Evolutionary conservation across 2,329 filamentous ascomycete genomes (phyloP).

Genomic region (Xylariaceae sp.): DNA sequence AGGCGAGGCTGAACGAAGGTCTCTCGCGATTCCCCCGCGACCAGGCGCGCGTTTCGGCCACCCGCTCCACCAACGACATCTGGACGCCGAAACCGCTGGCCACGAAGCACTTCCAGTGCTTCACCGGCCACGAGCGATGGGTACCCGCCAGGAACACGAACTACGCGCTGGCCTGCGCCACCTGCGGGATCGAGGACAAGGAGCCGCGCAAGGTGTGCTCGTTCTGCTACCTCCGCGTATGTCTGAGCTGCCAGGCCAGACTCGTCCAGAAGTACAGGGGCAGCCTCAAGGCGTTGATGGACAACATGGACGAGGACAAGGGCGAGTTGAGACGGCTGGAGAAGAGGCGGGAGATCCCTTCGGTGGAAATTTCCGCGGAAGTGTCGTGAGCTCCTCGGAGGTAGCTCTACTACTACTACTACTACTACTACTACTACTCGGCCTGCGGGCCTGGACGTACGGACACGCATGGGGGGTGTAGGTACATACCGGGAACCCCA

Average conservation of each 20-base stretch:
- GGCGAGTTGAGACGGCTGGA: constrained; percentile 13
- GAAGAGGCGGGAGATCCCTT: constrained; percentile 20
- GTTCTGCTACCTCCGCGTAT: constrained; percentile 57
- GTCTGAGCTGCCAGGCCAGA: constrained; percentile 48
- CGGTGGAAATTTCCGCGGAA: constrained; percentile 2
- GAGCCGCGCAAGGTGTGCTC: constrained; percentile 51
- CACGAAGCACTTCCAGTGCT: constrained; percentile 48
- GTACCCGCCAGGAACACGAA: constrained; percentile 50
- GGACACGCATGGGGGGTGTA: too few relatives aligned
- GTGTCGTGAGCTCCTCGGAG: too few relatives aligned
- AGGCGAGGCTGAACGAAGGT: constrained; percentile 17
- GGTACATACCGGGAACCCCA: too few relatives aligned
- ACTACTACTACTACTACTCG: too few relatives aligned
- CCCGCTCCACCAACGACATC: constrained; percentile 21
- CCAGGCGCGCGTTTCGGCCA: neutral
- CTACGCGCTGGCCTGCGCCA: constrained; percentile 57
- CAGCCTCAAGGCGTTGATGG: constrained; percentile 48
- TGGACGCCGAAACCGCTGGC: constrained; percentile 45
- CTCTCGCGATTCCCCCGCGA: constrained; percentile 29
- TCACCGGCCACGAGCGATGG: constrained; percentile 52
- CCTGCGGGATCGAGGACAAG: constrained; percentile 50
- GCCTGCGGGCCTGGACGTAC: too few relatives aligned
- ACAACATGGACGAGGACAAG: constrained; percentile 32
- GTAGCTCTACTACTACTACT: too few relatives aligned
- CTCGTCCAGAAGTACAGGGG: constrained; percentile 44